Percentiles rank a stretch among this genome's conserved stretches.
Conservation (phyloP, 2,329 filamentous ascomycete genomes). For the Aspergillus sp. region DNA sequence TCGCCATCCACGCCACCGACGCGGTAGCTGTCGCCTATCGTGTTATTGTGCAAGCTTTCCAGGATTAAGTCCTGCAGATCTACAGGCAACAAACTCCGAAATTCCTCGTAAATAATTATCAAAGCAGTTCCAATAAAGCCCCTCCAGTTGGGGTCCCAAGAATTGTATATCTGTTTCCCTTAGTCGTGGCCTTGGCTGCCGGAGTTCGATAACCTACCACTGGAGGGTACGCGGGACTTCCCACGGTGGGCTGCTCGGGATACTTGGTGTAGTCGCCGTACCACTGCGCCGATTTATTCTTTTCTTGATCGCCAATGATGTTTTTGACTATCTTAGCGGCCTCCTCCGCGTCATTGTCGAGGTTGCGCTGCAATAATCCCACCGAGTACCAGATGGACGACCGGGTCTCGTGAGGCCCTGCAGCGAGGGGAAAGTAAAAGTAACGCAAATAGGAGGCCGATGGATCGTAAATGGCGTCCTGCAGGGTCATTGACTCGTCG, state of each 20-base stretch:
- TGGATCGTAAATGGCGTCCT: slow-evolving; percentile 57
- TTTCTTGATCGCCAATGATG: slow-evolving; percentile 40
- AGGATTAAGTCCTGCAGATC: slow-evolving; percentile 48
- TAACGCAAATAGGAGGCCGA: slow-evolving; percentile 53
- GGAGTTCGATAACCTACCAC: slow-evolving; percentile 10
- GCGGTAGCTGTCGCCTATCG: slow-evolving; percentile 61
- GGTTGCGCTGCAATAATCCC: slow-evolving; percentile 57
- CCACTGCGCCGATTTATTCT: slow-evolving; percentile 56
- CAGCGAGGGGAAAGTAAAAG: slow-evolving; percentile 39
- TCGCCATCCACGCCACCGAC: slow-evolving; percentile 61
- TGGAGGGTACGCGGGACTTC: slow-evolving; percentile 50
- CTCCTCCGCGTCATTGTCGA: slow-evolving; percentile 49
- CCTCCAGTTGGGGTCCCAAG: slow-evolving; percentile 66
- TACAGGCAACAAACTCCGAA: slow-evolving; percentile 45
- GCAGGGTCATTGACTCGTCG: slow-evolving; percentile 54
- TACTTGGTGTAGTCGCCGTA: slow-evolving; percentile 41
- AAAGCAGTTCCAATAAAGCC: slow-evolving; percentile 62
- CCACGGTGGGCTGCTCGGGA: slow-evolving; percentile 55
- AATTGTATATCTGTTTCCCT: slow-evolving; percentile 48
- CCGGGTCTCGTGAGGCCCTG: slow-evolving; percentile 56
- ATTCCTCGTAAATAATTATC: slow-evolving; percentile 61
- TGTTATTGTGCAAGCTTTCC: slow-evolving; percentile 55
- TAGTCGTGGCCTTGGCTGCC: neutral
- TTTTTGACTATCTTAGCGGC: slow-evolving; percentile 57
- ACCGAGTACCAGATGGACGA: slow-evolving; percentile 61